Evolutionary conservation across 768 basidiomycete genomes (phyloP).

Genomic region (Galerina marginata): DNA sequence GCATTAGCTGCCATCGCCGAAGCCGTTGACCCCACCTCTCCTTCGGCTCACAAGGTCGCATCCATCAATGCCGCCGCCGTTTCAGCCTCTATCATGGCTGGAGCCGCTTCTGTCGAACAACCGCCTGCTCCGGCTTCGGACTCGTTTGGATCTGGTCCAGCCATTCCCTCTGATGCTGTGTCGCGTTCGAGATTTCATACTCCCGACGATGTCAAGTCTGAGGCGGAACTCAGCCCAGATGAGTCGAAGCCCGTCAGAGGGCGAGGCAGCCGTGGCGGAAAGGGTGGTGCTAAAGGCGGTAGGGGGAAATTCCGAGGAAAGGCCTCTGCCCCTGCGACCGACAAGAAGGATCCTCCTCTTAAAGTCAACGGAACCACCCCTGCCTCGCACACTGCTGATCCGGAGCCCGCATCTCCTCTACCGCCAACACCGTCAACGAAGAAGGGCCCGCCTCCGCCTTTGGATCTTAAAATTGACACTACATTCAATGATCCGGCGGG

Average conservation of each 20-base stretch:
- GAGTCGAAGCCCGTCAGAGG: conserved; percentile 12
- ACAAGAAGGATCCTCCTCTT: conserved; percentile 6
- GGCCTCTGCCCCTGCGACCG: not conserved
- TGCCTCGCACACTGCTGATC: not conserved
- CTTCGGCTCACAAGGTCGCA: conserved; percentile 24
- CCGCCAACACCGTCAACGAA: conserved; percentile 12
- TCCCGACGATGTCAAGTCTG: conserved; percentile 12
- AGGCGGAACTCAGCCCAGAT: conserved; percentile 14
- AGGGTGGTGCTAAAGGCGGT: conserved; percentile 6
- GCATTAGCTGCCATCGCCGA: conserved; percentile 29
- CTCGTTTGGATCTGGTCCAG: not conserved
- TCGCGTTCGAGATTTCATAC: conserved; percentile 17
- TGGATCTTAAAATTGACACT: conserved; percentile 20
- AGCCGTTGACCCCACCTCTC: conserved; percentile 35
- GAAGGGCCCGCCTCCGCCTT: conserved; percentile 23
- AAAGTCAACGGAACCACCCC: conserved; percentile 15
- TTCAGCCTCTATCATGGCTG: conserved; percentile 56
- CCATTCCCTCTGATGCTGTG: not conserved
- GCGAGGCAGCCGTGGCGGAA: conserved; percentile 9
- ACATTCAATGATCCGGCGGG: not conserved
- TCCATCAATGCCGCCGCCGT: conserved; percentile 43
- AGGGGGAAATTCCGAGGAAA: conserved; percentile 17
- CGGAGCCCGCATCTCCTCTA: not conserved
- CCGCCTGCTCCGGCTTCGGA: not conserved
- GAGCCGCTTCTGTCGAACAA: conserved; percentile 34